Conservation (phyloP, 257 asterid genomes). For the Penstemon newberryi region DNA sequence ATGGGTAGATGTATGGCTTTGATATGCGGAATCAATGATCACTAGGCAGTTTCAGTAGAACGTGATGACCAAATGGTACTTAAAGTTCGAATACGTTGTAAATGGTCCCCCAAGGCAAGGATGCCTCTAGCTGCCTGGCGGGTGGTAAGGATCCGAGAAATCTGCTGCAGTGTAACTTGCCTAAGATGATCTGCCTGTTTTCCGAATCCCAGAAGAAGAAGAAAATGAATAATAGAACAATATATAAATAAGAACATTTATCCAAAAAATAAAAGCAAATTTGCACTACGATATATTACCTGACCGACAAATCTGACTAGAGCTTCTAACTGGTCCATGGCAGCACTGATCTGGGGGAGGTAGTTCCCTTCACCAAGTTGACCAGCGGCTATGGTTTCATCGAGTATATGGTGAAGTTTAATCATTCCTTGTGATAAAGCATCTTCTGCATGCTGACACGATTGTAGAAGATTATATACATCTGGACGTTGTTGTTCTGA, state of each 20-base stretch:
- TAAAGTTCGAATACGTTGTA: slow-evolving; percentile 45
- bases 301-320: slow-evolving; percentile 72
- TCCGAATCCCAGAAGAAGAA: not conserved
- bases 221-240: not conserved
- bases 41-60: not conserved
- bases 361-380: slow-evolving; percentile 56
- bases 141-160: slow-evolving; percentile 39
- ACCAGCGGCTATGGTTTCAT: slow-evolving; percentile 53
- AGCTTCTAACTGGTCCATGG: slow-evolving; percentile 66
- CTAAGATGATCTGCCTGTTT: slow-evolving; percentile 58
- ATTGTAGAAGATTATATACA: slow-evolving; percentile 51
- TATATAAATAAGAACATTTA: too few relatives aligned
- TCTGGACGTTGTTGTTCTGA: slow-evolving; percentile 55
- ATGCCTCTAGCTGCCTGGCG: slow-evolving; percentile 50
- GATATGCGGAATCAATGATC: too few relatives aligned
- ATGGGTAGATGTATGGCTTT: too few relatives aligned
- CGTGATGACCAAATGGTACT: slow-evolving; percentile 49
- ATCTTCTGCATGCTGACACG: slow-evolving; percentile 93
- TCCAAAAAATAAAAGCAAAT: too few relatives aligned
- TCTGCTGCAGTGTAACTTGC: slow-evolving; percentile 50
- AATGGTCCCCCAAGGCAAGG: slow-evolving; percentile 56
- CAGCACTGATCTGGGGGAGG: slow-evolving; percentile 59
- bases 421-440: slow-evolving; percentile 90
- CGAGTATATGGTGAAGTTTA: slow-evolving; percentile 58
- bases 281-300: slow-evolving; percentile 42